Base-by-base conservation (phyloP, 2,329 filamentous ascomycete species). In the Calonectria fujianensis region DNA sequence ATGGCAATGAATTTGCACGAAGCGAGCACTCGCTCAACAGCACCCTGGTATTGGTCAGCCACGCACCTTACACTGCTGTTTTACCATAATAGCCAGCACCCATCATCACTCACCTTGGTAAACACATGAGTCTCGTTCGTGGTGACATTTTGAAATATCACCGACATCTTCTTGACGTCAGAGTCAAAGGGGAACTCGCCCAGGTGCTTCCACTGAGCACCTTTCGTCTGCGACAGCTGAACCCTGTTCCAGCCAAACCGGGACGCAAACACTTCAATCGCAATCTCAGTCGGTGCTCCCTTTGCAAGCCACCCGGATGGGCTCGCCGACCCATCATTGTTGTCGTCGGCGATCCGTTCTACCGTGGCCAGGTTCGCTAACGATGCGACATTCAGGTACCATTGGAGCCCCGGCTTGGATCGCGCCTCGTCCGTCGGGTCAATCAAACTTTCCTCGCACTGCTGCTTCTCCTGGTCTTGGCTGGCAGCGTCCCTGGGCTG, bases 161-260 rank as follows among this genome's bases (percentile, higher is more conserved):
- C 92, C 0, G 93, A 94, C 94, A 95, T 95, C 79, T 93, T 94
- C 86, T 95, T 95, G 75, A 95, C 90, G 70, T 91, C 90, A 0
- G 93, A 94, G 80, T 95, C 93, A 78, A 95, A 95, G 0, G 93
- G 93, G 72, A 93, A 94, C 79, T 95, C 94, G 1, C 91, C 90
- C 27, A 92, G 84, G 75, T 93, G 89, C 31, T 85, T 86, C 91
- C 91, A 93, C 45, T 85, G 76, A 0, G 89, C 85, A 8, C 82
- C 84, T 0, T 89, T 84, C 9, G 87, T 89, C 8, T 87, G 84
- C 0, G 88, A 89, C 75, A 90, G 89, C 24, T 85, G 85, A 20
- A 88, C 85, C 8, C 90, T 87, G 74, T 92, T 92, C 88, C 91
- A 91, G 68, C 90, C 87, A 81, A 95, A 95, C 20, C 93, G 91